phyloP scores from a whole-genome alignment of 306 rosid genomes.

The Neltuma alba region DNA sequence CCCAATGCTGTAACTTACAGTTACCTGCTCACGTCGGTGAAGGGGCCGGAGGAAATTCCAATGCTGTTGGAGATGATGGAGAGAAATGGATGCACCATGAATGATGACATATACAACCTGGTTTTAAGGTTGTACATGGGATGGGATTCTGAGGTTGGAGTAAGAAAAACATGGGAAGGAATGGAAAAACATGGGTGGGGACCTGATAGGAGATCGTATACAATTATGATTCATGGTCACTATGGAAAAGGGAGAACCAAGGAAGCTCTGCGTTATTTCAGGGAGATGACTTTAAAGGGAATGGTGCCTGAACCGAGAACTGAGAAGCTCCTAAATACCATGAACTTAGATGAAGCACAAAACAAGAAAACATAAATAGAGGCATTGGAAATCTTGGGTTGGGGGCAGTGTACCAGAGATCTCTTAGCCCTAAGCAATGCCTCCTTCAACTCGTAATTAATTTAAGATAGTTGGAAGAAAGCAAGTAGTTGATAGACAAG shows the following conservation, averaged over 20 bases:
- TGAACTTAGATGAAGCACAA: conserved; percentile 43
- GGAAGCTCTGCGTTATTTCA: conserved; percentile 59
- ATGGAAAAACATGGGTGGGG: conserved; percentile 72
- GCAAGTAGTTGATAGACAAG: background rate
- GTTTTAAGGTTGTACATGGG: conserved; percentile 70
- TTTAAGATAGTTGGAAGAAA: background rate
- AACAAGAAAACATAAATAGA: conserved; percentile 29
- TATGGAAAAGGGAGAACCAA: conserved; percentile 57
- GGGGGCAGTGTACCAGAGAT: background rate
- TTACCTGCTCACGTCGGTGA: conserved; percentile 61
- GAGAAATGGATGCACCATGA: conserved; percentile 58
- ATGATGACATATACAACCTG: conserved; percentile 63
- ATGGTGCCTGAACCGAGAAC: conserved; percentile 63
- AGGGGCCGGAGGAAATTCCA: conserved; percentile 60
- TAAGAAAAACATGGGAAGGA: conserved; percentile 62
- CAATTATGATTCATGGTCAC: conserved; percentile 70
- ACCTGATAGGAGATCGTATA: conserved; percentile 67
- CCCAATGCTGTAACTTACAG: conserved; percentile 62
- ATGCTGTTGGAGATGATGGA: conserved; percentile 58
- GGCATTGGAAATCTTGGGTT: conserved; percentile 7
- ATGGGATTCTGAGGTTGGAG: conserved; percentile 64
- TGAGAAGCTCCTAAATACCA: conserved; percentile 45
- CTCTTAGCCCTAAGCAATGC: background rate
- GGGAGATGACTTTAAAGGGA: conserved; percentile 74
- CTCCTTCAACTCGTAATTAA: conserved; percentile 11